phyloP scores from a whole-genome alignment of 140 eudicot genomes.

The Stevia rebaudiana region DNA sequence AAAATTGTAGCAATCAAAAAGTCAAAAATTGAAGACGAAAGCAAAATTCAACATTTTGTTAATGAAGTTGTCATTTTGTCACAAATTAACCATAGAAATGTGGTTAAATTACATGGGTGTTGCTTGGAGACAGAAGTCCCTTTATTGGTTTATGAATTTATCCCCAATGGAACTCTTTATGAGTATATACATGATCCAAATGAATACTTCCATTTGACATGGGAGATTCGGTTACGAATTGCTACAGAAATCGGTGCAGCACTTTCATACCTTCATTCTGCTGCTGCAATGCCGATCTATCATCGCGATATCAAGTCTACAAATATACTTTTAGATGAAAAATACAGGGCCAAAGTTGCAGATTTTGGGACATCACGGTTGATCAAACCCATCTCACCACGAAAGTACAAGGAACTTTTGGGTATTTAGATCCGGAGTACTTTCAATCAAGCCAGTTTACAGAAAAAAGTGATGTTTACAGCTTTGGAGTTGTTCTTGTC shows the following conservation, averaged over 20 bases:
- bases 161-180: constrained; percentile 15
- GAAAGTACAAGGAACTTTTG: constrained; percentile 14
- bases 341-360: constrained; percentile 16
- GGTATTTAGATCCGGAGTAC: constrained; percentile 17
- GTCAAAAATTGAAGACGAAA: constrained; percentile 6
- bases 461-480: constrained; percentile 17
- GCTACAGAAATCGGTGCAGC: constrained; percentile 9
- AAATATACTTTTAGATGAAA: constrained; percentile 15
- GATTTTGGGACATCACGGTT: constrained; percentile 12
- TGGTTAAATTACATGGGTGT: constrained; percentile 16
- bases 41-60: constrained; percentile 3
- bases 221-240: not conserved
- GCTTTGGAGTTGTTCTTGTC: constrained; percentile 20
- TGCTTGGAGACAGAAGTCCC: constrained; percentile 17
- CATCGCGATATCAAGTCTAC: constrained; percentile 15
- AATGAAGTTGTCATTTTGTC: constrained; percentile 14
- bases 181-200: constrained; percentile 10
- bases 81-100: constrained; percentile 19
- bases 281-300: constrained; percentile 8
- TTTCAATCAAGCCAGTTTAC: no score
- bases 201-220: constrained; percentile 16
- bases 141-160: constrained; percentile 3
- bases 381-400: constrained; percentile 23
- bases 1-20: constrained; percentile 12
- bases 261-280: constrained; percentile 11